phyloP scores from a whole-genome alignment of 768 basidiomycete genomes.

The Daedaleopsis sinensis region DNA sequence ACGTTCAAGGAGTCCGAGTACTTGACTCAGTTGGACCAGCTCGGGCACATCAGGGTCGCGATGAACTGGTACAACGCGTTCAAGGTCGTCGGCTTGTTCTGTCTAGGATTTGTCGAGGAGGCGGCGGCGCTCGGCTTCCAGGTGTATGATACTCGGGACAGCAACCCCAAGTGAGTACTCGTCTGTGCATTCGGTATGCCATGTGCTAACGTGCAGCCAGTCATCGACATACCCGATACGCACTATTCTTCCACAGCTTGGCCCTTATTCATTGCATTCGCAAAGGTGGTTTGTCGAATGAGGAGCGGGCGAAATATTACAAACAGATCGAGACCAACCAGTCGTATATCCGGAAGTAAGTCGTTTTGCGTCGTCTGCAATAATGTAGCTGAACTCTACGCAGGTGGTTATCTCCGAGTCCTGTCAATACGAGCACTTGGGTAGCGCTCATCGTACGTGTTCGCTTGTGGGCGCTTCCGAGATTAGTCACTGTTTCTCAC shows the following conservation, averaged over 20 bases:
- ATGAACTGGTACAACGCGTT: conserved; percentile 72
- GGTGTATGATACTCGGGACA: conserved; percentile 58
- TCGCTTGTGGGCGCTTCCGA: neutral
- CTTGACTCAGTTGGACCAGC: conserved; percentile 44
- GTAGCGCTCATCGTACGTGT: conserved; percentile 59
- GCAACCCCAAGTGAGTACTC: conserved; percentile 61
- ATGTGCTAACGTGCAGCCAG: conserved; percentile 33
- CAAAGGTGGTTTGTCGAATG: conserved; percentile 40
- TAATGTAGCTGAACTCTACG: neutral
- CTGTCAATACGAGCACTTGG: conserved; percentile 72
- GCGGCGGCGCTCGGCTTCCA: conserved; percentile 66
- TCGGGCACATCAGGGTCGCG: conserved; percentile 53
- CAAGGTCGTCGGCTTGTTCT: conserved; percentile 69
- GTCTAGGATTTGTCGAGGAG: conserved; percentile 58
- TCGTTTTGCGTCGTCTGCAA: conserved; percentile 1
- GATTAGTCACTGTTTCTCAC: neutral
- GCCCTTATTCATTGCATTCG: conserved; percentile 65
- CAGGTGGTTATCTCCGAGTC: conserved; percentile 72
- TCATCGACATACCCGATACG: conserved; percentile 70
- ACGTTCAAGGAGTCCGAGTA: conserved; percentile 60
- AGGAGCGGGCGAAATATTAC: conserved; percentile 45
- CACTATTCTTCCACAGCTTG: conserved; percentile 70
- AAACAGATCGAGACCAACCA: conserved; percentile 65
- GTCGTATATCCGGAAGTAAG: conserved; percentile 59
- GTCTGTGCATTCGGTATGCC: neutral